These are phyloP conservation scores for Entomophthora muscae DNA, from an alignment of 371 early-diverging fungal genomes.

Conservation along the genomic window DNA sequence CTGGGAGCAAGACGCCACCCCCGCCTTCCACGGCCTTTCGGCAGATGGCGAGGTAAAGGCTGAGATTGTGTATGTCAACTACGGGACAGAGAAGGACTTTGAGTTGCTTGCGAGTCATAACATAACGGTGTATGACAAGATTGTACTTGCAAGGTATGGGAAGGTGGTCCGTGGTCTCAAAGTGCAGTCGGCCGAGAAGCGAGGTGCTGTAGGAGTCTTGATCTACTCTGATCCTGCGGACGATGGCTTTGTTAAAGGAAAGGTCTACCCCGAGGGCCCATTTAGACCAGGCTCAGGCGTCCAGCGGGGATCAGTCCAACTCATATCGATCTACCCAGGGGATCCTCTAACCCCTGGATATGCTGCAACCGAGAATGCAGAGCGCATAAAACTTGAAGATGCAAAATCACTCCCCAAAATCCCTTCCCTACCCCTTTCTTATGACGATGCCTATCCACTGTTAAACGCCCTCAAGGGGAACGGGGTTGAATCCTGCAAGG, in stretches of 20 bases:
- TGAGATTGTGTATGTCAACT: constrained; percentile 5
- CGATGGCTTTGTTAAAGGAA: background rate
- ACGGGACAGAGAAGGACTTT: constrained; percentile 5
- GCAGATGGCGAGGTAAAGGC: background rate
- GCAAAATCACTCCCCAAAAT: background rate
- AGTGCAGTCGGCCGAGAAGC: constrained; percentile 1
- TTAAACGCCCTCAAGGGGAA: background rate
- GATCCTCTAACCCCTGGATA: constrained; percentile 5
- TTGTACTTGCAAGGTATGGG: constrained; percentile 3
- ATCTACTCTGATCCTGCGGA: constrained; percentile 8
- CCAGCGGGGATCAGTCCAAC: background rate
- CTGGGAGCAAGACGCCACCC: background rate
- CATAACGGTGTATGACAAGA: background rate
- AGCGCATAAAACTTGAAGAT: background rate
- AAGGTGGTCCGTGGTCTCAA: constrained; percentile 2
- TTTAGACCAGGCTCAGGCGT: constrained; percentile 2
- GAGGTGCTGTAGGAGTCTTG: constrained; percentile 1
- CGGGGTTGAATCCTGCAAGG: background rate
- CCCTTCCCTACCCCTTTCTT: constrained; percentile 3
- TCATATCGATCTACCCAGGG: background rate
- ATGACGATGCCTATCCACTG: constrained; percentile 1
- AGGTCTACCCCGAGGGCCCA: constrained; percentile 6
- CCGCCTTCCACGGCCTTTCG: constrained; percentile 5
- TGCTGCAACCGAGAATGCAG: constrained; percentile 4
- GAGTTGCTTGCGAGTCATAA: background rate